Evolutionary conservation across 345 rosid species (phyloP).

Genomic region (Salix suchowensis): DNA sequence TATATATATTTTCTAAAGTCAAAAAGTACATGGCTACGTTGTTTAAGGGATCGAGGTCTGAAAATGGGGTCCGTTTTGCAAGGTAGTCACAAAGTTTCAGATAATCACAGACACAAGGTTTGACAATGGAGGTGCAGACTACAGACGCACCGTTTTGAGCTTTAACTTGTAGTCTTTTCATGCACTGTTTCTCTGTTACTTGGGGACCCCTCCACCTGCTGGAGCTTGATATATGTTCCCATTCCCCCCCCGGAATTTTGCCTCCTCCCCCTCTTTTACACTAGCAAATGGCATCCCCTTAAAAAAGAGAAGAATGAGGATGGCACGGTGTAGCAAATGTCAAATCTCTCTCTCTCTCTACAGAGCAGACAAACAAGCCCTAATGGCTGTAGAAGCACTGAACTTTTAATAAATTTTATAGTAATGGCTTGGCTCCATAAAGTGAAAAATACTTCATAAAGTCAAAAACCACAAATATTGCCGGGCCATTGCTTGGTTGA

Average conservation of each 20-base stretch:
- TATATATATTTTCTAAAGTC: too few species aligned
- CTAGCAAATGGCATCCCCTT: background rate
- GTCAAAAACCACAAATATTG: background rate
- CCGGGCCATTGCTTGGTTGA: conserved; percentile 2
- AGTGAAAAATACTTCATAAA: background rate
- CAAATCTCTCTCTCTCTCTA: background rate
- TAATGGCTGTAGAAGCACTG: too few species aligned
- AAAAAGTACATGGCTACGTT: too few species aligned
- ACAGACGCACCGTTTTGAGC: background rate
- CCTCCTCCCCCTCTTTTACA: background rate
- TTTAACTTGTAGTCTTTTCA: background rate
- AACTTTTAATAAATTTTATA: too few species aligned
- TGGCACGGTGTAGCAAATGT: background rate
- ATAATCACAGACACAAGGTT: background rate
- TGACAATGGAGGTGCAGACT: background rate
- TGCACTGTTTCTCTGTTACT: background rate
- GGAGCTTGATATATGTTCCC: background rate
- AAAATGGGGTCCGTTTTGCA: background rate
- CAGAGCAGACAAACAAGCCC: too few species aligned
- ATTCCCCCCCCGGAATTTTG: background rate
- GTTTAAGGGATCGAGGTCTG: background rate
- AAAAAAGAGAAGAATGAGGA: background rate
- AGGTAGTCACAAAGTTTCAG: background rate
- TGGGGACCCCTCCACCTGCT: background rate
- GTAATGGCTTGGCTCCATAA: too few species aligned